Evolutionary conservation across 2,329 filamentous ascomycete species (phyloP).

Genomic region (Geosmithia putterillii): DNA sequence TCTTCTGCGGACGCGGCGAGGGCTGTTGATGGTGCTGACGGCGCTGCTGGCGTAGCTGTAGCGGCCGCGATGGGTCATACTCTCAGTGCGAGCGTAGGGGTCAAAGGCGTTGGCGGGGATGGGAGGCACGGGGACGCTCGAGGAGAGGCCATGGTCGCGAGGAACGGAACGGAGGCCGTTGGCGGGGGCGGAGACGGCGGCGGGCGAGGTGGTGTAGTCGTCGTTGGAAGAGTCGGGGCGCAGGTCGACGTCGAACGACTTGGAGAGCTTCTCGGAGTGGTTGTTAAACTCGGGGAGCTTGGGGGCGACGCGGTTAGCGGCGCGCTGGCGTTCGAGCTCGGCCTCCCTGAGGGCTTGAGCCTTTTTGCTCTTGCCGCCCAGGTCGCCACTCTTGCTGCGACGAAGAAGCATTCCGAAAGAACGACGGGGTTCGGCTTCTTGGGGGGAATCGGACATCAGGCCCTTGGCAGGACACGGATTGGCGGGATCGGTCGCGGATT

Average conservation of each 20-base stretch:
- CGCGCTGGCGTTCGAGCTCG: constrained; percentile 37
- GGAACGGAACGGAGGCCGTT: constrained; percentile 17
- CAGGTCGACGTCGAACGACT: constrained; percentile 36
- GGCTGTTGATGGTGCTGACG: constrained; percentile 84
- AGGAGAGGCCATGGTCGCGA: constrained; percentile 24
- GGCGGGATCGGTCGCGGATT: no score
- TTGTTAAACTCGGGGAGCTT: constrained; percentile 41
- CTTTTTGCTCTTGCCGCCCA: constrained; percentile 49
- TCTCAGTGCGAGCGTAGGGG: constrained; percentile 74
- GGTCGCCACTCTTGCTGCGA: constrained; percentile 55
- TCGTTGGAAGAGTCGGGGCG: constrained; percentile 43
- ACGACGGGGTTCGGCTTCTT: constrained; percentile 13
- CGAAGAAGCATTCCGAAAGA: constrained; percentile 49
- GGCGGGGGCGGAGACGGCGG: neutral
- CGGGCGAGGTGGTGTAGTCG: neutral
- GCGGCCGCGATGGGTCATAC: constrained; percentile 91
- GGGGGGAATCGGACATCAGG: constrained; percentile 2
- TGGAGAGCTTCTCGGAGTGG: constrained; percentile 31
- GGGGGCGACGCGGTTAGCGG: constrained; percentile 32
- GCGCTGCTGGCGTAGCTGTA: constrained; percentile 94
- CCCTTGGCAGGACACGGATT: neutral
- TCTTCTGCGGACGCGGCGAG: constrained; percentile 78
- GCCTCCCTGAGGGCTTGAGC: constrained; percentile 38
- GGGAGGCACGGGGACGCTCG: constrained; percentile 39
- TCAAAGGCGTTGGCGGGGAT: constrained; percentile 54